Base-by-base conservation (phyloP, 345 rosid genomes). In the Microthlaspi erraticum region DNA sequence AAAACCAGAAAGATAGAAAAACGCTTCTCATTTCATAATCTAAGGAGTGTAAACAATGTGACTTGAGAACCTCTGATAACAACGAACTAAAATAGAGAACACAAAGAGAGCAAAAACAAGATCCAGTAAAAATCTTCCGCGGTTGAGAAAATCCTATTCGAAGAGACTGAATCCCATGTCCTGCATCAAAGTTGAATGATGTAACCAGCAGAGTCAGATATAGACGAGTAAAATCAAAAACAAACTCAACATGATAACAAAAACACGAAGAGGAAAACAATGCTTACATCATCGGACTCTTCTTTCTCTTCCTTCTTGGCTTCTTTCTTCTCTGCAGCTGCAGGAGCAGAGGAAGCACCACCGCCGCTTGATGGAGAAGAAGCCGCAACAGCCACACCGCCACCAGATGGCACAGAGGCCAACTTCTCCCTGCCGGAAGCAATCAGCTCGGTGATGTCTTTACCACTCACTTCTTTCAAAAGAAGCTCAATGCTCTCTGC, bases 91-190 rank as follows among this genome's bases (percentile, higher is more conserved):
- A 68, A 51, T 16, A 42, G 18, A 17, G 39, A 8, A 41, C 43
- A 17, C 18, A n/a, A 36, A 51, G 6, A 13, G 8, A 45, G 44
- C 37, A 44, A 33, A 55, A 55, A 68, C 7, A 17, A 9, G 26
- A 71, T 46, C 80, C 78, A 65, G 77, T 73, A 23, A 79, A 66
- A 69, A 13, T 42, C 55, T 38, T 54, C 59, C 32, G 3, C n/a
- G 38, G 2, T 23, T 23, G n/a, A 38, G 29, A 64, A 60, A 44
- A 50, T 20, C 80, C 77, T 82, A 86, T 74, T 86, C 92, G 14
- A 91, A 87, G 54, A 91, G 86, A 50, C 97, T 83, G 92, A 91
- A 85, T 44, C 94, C 94, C 97, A 88, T 88, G 49, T 73, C 92
- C 92, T 82, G 89, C 80, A 86, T 9, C 36, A 51, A 68, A 46